phyloP scores from a whole-genome alignment of 352 stramenopile species.

The Thalassiosira hispida region DNA sequence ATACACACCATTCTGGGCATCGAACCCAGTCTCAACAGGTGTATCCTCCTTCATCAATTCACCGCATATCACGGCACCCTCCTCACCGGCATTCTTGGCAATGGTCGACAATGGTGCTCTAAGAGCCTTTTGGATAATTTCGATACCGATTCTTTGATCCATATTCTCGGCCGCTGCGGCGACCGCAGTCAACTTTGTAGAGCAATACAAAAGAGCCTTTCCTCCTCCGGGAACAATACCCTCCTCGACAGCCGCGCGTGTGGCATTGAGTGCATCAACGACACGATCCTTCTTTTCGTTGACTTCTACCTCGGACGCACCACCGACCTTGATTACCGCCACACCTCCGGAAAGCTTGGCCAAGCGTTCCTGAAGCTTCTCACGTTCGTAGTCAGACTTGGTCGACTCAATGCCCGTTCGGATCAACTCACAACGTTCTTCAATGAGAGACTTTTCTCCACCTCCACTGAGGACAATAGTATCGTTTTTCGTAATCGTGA shows the following conservation, averaged over 20 bases:
- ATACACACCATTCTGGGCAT: conserved; percentile 97
- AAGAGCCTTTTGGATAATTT: conserved; percentile 95
- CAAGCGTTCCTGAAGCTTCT: conserved; percentile 99
- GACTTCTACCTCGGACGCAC: conserved; percentile 98
- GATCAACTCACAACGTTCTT: conserved; percentile 96
- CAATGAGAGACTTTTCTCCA: conserved; percentile 90
- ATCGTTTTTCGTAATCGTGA: conserved; percentile 99
- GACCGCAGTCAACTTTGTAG: conserved; percentile 89
- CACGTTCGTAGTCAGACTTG: conserved; percentile 99
- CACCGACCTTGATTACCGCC: conserved; percentile 99
- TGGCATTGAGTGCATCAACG: conserved; percentile 99
- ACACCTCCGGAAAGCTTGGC: conserved; percentile 99
- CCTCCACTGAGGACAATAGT: conserved; percentile 97
- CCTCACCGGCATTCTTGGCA: conserved; percentile 97
- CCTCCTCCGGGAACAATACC: conserved; percentile 99
- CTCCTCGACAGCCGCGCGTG: conserved; percentile 97
- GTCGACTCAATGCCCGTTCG: conserved; percentile 94
- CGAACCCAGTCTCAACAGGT: conserved; percentile 92
- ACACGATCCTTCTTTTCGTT: conserved; percentile 99
- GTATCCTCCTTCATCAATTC: conserved; percentile 97
- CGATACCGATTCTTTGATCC: conserved; percentile 97
- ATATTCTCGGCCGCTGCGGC: conserved; percentile 88
- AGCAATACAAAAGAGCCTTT: conserved; percentile 96
- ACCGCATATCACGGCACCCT: conserved; percentile 98
- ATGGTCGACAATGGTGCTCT: conserved; percentile 95